These are phyloP conservation scores for Centrapalus pauciflorus DNA, from an alignment of 129 eudicot genomes.

Conservation along the genomic window DNA sequence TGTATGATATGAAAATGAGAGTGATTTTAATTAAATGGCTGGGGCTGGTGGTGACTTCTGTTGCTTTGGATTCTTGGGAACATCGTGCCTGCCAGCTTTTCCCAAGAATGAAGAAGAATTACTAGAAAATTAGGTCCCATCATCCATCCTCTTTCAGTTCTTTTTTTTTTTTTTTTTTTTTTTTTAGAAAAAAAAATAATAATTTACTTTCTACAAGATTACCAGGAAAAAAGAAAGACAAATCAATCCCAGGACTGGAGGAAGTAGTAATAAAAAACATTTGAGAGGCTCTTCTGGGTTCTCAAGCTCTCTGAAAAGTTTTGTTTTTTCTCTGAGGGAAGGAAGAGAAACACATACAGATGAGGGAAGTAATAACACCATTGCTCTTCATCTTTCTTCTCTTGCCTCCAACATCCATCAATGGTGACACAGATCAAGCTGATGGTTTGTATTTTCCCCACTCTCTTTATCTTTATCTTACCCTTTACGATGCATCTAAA, in stretches of 20 bases:
- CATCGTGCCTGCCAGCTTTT: constrained; percentile 12
- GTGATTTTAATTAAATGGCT: too few species aligned
- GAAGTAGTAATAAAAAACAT: too few species aligned
- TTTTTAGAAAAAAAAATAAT: background rate
- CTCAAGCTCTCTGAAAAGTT: background rate
- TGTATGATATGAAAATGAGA: too few species aligned
- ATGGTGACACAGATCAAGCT: constrained; percentile 80
- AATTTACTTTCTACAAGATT: background rate
- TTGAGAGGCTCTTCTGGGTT: too few species aligned
- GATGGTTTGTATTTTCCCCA: constrained; percentile 43
- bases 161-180: background rate
- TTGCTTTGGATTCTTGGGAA: constrained; percentile 9
- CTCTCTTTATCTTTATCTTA: background rate
- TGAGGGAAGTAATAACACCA: constrained; percentile 25
- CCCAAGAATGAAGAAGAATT: constrained; percentile 13
- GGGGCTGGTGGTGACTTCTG: too few species aligned
- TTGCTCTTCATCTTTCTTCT: constrained; percentile 40
- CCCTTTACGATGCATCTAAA: too few species aligned
- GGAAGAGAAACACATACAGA: constrained; percentile 18
- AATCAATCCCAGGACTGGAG: too few species aligned
- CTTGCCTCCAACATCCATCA: constrained; percentile 27
- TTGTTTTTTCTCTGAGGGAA: constrained; percentile 6
- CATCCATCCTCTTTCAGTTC: background rate
- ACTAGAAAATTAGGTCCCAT: background rate
- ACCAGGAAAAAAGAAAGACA: background rate